Conservation (phyloP, 495 filamentous ascomycete genomes). For the Penicillium fimorum region DNA sequence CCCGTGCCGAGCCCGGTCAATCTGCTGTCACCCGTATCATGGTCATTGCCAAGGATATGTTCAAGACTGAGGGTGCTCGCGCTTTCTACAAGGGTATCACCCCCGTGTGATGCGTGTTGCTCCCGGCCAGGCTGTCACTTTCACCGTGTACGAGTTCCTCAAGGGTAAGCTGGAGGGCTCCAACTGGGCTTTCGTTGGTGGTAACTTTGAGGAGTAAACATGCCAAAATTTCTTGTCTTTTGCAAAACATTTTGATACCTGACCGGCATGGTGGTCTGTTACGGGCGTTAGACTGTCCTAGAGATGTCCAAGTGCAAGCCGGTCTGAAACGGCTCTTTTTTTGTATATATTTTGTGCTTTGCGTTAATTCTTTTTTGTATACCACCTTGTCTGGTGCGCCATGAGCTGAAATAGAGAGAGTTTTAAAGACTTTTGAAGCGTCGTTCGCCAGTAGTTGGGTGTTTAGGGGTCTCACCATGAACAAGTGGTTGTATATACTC, state of each 20-base stretch:
- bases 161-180: slow-evolving; percentile 80
- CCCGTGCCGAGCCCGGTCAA: slow-evolving; percentile 75
- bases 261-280: slow-evolving; percentile 27
- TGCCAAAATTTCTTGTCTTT: slow-evolving; percentile 12
- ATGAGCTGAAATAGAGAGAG: slow-evolving; percentile 6
- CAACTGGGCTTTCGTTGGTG: slow-evolving; percentile 60
- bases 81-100: slow-evolving; percentile 99
- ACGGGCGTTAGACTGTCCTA: slow-evolving; percentile 9
- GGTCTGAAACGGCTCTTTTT: slow-evolving; percentile 14
- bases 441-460: background rate
- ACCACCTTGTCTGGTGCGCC: slow-evolving; percentile 21
- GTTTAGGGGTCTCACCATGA: background rate
- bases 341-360: slow-evolving; percentile 29
- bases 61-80: slow-evolving; percentile 87
- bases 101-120: slow-evolving; percentile 94
- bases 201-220: slow-evolving; percentile 70
- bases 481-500: background rate
- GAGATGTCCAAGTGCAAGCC: slow-evolving; percentile 14
- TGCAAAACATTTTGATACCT: slow-evolving; percentile 33
- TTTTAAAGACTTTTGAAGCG: background rate
- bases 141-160: slow-evolving; percentile 93
- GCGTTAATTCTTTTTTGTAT: slow-evolving; percentile 23
- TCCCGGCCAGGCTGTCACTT: slow-evolving; percentile 96
- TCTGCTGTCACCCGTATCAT: slow-evolving; percentile 74
- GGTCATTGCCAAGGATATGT: slow-evolving; percentile 85